Base-by-base conservation (phyloP, 2,329 filamentous ascomycete species). In the Cadophora luteo-olivacea region DNA sequence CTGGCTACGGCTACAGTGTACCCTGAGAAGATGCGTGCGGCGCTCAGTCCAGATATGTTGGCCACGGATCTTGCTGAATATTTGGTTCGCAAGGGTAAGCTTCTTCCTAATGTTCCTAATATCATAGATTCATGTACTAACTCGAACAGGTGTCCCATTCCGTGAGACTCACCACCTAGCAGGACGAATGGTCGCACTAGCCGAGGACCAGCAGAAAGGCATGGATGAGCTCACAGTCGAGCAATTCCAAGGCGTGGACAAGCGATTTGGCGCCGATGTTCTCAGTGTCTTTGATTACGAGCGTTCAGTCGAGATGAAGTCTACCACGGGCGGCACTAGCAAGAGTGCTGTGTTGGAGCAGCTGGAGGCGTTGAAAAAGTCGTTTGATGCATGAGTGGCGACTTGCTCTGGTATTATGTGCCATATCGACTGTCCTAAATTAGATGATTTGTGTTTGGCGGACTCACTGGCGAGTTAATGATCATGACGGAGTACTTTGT, bases 81-180 rank as follows among this genome's bases (percentile, higher is more conserved):
- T 76, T 82, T 90, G 3, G 87, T 90, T 41, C 81, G 85, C 68
- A 89, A 88, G 78, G 88, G 87, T 64, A 67, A 68, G 49, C 33
- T 66, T 14, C 9, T 38, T 4, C n/a, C 19, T 41, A 2, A 9
- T 12, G 9, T 14, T 12, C 36, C 2, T 38, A 38, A 4, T 57
- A 5, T 29, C 4, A 3, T 9, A 32, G 16, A 9, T 24, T 24
- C 55, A 25, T 24, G n/a, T 36, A 54, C 33, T 90, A 4, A 87
- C 90, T 38, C 81, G 85, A 67, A 89, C 88, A 78, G 89, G 88
- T 45, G 89, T 93, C 19, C 92, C 91, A 12, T 96, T 94, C 84
- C 86, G 91, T 36, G 91, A 94, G 82, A 91, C 91, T 1, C 92
- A 94, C 76, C 91, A 94, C 79, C 92, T 94, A 75, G 90, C 89